A percentile compares a stretch with the other conserved stretches of the same genome.
Evolutionary conservation across 2,329 filamentous ascomycete genomes (phyloP).

Genomic region (Coniochaeta sp.): DNA sequence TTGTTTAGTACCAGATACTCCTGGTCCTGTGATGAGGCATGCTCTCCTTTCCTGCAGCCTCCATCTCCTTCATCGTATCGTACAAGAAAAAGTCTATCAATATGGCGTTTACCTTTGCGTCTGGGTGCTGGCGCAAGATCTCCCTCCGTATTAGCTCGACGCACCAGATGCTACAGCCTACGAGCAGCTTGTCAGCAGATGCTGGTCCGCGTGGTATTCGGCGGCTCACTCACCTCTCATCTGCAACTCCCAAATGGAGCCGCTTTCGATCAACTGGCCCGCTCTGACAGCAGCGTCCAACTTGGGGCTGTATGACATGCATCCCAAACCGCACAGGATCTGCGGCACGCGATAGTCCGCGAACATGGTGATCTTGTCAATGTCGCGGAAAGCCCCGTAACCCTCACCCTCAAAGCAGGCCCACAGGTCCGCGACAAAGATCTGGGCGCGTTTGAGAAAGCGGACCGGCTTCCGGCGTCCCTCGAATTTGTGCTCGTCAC

Average conservation of each 20-base stretch:
- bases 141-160: constrained; percentile 82
- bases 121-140: constrained; percentile 66
- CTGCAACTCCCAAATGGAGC: constrained; percentile 76
- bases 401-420: constrained; percentile 80
- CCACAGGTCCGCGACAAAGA: constrained; percentile 93
- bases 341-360: constrained; percentile 96
- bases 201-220: not conserved
- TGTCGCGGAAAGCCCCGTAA: constrained; percentile 79
- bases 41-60: constrained; percentile 50
- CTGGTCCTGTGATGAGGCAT: constrained; percentile 83
- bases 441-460: constrained; percentile 90
- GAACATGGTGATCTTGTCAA: constrained; percentile 97
- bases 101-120: constrained; percentile 72
- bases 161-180: constrained; percentile 90
- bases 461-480: constrained; percentile 62
- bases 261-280: constrained; percentile 59
- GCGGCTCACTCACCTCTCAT: constrained; percentile 56
- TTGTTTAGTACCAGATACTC: constrained; percentile 80
- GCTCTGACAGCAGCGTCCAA: constrained; percentile 63
- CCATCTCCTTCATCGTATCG: constrained; percentile 83
- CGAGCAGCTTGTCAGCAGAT: constrained; percentile 3
- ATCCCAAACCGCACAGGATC: constrained; percentile 76
- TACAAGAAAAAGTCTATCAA: constrained; percentile 97
- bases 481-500: constrained; percentile 71
- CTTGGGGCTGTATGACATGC: constrained; percentile 75